These are phyloP conservation scores for Tolypocladium guangdongense DNA, from an alignment of 2,329 filamentous ascomycete genomes.

Conservation along the genomic window DNA sequence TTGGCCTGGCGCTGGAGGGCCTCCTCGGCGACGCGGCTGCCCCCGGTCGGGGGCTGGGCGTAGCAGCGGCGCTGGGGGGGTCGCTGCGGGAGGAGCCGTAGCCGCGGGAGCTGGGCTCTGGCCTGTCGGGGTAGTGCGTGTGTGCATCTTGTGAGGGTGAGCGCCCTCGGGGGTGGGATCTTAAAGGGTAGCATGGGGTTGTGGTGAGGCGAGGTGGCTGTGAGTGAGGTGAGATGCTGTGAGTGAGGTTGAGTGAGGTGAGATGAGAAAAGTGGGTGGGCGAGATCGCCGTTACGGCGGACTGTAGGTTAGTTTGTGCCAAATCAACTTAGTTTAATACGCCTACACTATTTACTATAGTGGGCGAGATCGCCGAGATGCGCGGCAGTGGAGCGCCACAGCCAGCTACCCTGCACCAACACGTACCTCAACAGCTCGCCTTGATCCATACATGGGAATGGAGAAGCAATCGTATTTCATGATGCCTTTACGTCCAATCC, in stretches of 20 bases:
- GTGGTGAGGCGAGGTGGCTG: not conserved
- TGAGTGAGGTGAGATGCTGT: not conserved
- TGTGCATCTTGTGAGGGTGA: not conserved
- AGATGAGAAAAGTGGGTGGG: no score
- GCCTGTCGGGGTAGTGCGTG: not conserved
- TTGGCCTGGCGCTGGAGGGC: conserved; percentile 17
- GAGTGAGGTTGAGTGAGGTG: no score
- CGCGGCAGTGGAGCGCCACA: no score
- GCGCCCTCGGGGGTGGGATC: not conserved
- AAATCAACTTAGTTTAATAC: no score
- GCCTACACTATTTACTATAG: no score
- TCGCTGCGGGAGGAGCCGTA: conserved; percentile 5
- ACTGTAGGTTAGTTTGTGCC: no score
- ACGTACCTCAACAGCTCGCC: not conserved
- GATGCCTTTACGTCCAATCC: not conserved
- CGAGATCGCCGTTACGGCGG: no score
- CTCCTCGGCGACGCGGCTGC: conserved; percentile 6
- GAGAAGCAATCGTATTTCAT: not conserved
- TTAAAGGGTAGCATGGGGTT: conserved; percentile 2
- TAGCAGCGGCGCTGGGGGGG: conserved; percentile 16
- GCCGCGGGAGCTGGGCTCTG: conserved; percentile 1
- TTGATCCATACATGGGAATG: not conserved
- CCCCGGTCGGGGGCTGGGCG: conserved; percentile 7
- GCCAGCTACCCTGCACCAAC: not conserved
- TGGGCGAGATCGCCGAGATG: no score